phyloP scores from a whole-genome alignment of 768 basidiomycete species.

The Termitomyces titanicus region DNA sequence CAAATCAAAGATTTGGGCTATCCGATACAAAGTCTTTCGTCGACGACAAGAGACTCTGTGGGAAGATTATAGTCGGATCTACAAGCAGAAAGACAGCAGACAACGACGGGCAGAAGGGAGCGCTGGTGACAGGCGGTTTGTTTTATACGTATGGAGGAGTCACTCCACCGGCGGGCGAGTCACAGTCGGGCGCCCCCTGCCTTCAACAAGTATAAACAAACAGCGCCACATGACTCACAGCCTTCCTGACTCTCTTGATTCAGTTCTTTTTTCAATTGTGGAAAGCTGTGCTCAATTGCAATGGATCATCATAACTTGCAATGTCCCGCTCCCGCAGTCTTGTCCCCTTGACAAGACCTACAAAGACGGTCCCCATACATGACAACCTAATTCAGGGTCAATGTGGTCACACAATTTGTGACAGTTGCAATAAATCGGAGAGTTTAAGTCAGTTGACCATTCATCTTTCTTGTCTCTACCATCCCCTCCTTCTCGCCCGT shows the following conservation, averaged over 20 bases:
- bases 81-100: not conserved
- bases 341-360: not conserved
- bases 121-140: not conserved
- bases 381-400: not conserved
- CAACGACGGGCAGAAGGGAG: not conserved
- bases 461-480: slow-evolving; percentile 11
- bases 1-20: slow-evolving; percentile 42
- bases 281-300: not conserved
- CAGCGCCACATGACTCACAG: slow-evolving; percentile 23
- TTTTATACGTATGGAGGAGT: slow-evolving; percentile 10
- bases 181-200: slow-evolving; percentile 15
- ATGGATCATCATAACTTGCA: not conserved
- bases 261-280: not conserved
- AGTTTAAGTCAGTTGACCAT: not conserved
- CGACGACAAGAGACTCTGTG: slow-evolving; percentile 19
- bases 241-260: slow-evolving; percentile 8
- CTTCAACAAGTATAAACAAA: slow-evolving; percentile 17
- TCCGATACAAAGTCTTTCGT: slow-evolving; percentile 39
- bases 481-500: slow-evolving; percentile 14
- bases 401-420: slow-evolving; percentile 8
- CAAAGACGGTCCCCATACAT: too few species aligned
- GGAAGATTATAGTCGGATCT: slow-evolving; percentile 10
- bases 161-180: slow-evolving; percentile 18
- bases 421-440: slow-evolving; percentile 12
- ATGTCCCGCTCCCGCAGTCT: not conserved